These are phyloP conservation scores for Parietaria judaica DNA, from an alignment of 306 rosid genomes.

Conservation along the genomic window DNA sequence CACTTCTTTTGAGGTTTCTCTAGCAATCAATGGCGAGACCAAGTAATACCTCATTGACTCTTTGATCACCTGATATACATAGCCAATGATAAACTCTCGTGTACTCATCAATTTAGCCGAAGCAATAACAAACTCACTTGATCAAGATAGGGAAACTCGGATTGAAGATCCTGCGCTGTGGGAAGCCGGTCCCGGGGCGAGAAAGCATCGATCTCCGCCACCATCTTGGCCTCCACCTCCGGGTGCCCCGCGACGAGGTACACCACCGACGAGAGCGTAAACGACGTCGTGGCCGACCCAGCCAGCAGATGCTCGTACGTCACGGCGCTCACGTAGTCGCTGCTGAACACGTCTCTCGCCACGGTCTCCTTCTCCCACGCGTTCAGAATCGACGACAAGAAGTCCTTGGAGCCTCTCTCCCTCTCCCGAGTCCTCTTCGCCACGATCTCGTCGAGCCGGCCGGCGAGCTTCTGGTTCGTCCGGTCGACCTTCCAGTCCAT, in stretches of 20 bases:
- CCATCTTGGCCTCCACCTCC: constrained; percentile 60
- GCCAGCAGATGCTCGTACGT: constrained; percentile 88
- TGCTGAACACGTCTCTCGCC: constrained; percentile 45
- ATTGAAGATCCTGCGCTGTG: constrained; percentile 60
- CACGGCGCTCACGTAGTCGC: constrained; percentile 72
- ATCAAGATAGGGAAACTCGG: constrained; percentile 73
- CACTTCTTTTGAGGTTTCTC: constrained; percentile 73
- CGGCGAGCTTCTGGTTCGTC: constrained; percentile 40
- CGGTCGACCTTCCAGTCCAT: constrained; percentile 80
- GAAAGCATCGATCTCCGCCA: constrained; percentile 65
- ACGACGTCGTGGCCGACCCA: constrained; percentile 82
- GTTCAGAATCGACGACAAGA: constrained; percentile 63
- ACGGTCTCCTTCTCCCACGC: constrained; percentile 56
- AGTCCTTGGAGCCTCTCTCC: constrained; percentile 51
- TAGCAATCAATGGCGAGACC: constrained; percentile 84
- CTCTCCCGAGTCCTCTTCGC: constrained; percentile 49
- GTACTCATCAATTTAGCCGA: background rate
- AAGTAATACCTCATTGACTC: constrained; percentile 76
- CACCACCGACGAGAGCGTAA: constrained; percentile 61
- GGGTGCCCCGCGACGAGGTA: constrained; percentile 83
- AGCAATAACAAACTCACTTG: constrained; percentile 38
- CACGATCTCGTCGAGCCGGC: constrained; percentile 66
- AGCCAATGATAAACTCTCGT: background rate
- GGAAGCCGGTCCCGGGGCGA: constrained; percentile 45
- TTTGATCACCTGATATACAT: constrained; percentile 61